Evolutionary conservation across 2,329 filamentous ascomycete genomes (phyloP).

Genomic region (Fusarium sp.): DNA sequence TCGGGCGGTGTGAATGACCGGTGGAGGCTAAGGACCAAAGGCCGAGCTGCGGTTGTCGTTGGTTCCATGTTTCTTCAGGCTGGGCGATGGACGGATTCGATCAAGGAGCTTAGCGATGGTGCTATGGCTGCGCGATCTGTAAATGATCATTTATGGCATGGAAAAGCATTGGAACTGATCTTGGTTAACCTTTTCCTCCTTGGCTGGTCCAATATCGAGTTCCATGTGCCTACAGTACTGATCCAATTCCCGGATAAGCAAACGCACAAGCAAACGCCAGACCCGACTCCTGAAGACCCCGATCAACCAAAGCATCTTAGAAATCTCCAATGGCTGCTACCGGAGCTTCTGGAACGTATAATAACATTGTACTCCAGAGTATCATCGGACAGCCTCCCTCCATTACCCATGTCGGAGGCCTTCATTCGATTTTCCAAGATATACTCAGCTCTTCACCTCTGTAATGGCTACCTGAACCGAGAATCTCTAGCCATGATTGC

Average conservation of each 20-base stretch:
- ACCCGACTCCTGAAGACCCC: conserved; percentile 47
- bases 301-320: conserved; percentile 63
- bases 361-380: conserved; percentile 77
- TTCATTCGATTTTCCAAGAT: conserved; percentile 78
- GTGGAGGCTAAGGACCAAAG: conserved; percentile 82
- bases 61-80: conserved; percentile 89
- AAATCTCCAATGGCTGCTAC: conserved; percentile 67
- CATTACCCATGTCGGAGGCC: conserved; percentile 76
- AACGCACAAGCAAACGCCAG: conserved; percentile 47
- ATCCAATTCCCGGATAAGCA: conserved; percentile 59
- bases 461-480: conserved; percentile 69
- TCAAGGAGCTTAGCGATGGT: conserved; percentile 84
- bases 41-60: conserved; percentile 79
- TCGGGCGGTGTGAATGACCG: conserved; percentile 77
- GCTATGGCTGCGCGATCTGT: conserved; percentile 79
- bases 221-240: conserved; percentile 73
- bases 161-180: conserved; percentile 90
- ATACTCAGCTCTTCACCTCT: conserved; percentile 72
- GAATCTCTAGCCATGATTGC: conserved; percentile 72
- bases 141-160: conserved; percentile 97
- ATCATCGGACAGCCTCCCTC: conserved; percentile 75
- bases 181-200: conserved; percentile 84
- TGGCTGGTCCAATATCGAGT: conserved; percentile 85
- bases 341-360: conserved; percentile 80
- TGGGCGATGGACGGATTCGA: conserved; percentile 87